A percentile compares a stretch with the other conserved stretches of the same genome.
Conservation (phyloP, 768 basidiomycete species). For the Xerocomellus chrysenteron region DNA sequence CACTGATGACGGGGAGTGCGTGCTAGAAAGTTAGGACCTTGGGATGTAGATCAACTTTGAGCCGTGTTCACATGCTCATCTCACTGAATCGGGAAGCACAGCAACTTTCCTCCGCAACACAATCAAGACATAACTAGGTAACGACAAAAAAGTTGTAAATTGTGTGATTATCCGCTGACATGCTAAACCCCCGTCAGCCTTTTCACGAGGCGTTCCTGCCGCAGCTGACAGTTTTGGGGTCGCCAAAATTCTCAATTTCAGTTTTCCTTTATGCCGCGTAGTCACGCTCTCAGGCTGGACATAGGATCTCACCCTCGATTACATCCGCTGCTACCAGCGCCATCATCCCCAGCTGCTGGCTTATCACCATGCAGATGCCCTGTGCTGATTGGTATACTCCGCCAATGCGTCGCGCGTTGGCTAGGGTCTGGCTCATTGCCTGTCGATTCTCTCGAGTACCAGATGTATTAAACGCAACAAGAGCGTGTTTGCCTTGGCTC, state of each 20-base stretch:
- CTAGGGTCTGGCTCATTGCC: constrained; percentile 17
- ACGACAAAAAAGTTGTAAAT: constrained; percentile 10
- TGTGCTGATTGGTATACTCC: neutral
- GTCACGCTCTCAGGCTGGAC: constrained; percentile 12
- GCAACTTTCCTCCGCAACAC: neutral
- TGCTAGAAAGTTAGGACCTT: constrained; percentile 15
- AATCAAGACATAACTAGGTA: constrained; percentile 5
- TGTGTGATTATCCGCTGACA: constrained; percentile 15
- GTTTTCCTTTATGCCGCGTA: neutral
- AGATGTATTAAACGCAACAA: constrained; percentile 9
- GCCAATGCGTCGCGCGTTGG: constrained; percentile 6
- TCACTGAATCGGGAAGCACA: constrained; percentile 9
- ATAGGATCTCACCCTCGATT: neutral
- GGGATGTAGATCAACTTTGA: constrained; percentile 19
- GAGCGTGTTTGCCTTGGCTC: constrained; percentile 19
- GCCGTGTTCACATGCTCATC: neutral
- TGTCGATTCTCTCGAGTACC: constrained; percentile 9
- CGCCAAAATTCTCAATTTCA: constrained; percentile 4
- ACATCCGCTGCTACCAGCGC: neutral
- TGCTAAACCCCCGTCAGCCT: constrained; percentile 3
- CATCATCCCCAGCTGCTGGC: neutral
- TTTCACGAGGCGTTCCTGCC: constrained; percentile 22
- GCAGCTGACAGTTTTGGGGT: constrained; percentile 35
- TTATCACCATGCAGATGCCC: constrained; percentile 11
- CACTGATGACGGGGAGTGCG: constrained; percentile 8